phyloP scores from a whole-genome alignment of 192 early-diverging fungal genomes.

The Phlyctochytrium planicorne region DNA sequence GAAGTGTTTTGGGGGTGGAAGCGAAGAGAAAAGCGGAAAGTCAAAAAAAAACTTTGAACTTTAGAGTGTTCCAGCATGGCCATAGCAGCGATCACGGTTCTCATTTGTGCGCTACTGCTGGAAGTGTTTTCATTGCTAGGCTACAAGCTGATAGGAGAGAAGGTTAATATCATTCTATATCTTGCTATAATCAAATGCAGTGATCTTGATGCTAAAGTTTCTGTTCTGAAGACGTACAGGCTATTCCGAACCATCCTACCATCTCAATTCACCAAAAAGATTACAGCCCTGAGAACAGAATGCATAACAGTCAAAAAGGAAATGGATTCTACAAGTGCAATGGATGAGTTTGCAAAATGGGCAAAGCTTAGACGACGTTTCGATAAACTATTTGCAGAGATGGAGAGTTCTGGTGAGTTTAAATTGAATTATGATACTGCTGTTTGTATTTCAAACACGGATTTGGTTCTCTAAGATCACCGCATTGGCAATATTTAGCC shows the following conservation, averaged over 20 bases:
- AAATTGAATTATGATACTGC: neutral
- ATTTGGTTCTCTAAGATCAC: neutral
- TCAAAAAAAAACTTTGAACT: neutral
- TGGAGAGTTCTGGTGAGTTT: slow-evolving; percentile 10
- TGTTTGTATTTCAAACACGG: slow-evolving; percentile 5
- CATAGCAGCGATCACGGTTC: neutral
- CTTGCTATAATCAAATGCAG: slow-evolving; percentile 2
- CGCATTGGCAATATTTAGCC: too few species aligned
- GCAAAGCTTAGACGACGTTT: slow-evolving; percentile 91
- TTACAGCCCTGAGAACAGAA: neutral
- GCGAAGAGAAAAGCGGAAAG: neutral
- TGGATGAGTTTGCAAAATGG: slow-evolving; percentile 49
- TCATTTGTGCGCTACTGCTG: slow-evolving; percentile 1
- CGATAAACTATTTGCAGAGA: slow-evolving; percentile 63
- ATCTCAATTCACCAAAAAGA: neutral
- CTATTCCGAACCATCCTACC: neutral
- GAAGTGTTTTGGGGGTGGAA: neutral
- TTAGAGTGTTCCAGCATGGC: neutral
- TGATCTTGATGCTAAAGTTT: neutral
- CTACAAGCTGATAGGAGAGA: neutral
- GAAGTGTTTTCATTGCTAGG: neutral
- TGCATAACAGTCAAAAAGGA: slow-evolving; percentile 15
- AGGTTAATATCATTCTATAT: slow-evolving; percentile 1
- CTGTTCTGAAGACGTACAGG: neutral
- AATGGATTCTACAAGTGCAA: slow-evolving; percentile 10